Evolutionary conservation across 257 asterid genomes (phyloP).

Genomic region (Eucommia ulmoides): DNA sequence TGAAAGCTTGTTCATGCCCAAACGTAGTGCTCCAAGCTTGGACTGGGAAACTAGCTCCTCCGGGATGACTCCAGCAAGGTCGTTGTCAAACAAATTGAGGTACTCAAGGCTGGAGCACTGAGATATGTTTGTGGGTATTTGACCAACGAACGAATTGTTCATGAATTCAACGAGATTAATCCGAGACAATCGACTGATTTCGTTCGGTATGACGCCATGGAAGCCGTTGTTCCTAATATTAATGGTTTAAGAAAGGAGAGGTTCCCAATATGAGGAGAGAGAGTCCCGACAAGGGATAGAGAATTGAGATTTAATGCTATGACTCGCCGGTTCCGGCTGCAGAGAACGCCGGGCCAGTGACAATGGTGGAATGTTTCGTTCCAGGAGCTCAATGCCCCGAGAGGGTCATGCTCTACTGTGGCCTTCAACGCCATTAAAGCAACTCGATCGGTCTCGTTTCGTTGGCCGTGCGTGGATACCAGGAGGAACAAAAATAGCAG

Average conservation of each 20-base stretch:
- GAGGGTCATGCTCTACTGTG: slow-evolving; percentile 5
- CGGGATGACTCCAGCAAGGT: not conserved
- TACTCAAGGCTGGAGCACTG: not conserved
- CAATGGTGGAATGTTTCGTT: slow-evolving; percentile 6
- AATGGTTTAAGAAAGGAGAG: slow-evolving; percentile 2
- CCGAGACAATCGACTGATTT: not conserved
- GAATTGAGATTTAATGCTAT: not conserved
- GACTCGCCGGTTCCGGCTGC: slow-evolving; percentile 1
- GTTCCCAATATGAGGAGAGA: slow-evolving; percentile 3
- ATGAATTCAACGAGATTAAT: not conserved
- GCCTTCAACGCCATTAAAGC: slow-evolving; percentile 3
- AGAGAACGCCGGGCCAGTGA: slow-evolving; percentile 4
- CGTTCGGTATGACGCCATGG: slow-evolving; percentile 1
- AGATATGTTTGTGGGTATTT: slow-evolving; percentile 1
- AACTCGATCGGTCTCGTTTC: slow-evolving; percentile 9
- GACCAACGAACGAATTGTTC: not conserved
- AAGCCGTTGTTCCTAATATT: slow-evolving; percentile 1
- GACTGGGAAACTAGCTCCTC: not conserved
- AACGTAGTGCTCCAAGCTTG: not conserved
- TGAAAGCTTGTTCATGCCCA: not conserved
- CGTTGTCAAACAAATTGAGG: not conserved
- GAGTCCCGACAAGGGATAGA: not conserved
- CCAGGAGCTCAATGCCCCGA: slow-evolving; percentile 3
- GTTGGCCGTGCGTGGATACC: too few relatives aligned
- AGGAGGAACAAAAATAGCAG: too few relatives aligned